Base-by-base conservation (phyloP, 495 filamentous ascomycete genomes). In the Amniculicola lignicola region DNA sequence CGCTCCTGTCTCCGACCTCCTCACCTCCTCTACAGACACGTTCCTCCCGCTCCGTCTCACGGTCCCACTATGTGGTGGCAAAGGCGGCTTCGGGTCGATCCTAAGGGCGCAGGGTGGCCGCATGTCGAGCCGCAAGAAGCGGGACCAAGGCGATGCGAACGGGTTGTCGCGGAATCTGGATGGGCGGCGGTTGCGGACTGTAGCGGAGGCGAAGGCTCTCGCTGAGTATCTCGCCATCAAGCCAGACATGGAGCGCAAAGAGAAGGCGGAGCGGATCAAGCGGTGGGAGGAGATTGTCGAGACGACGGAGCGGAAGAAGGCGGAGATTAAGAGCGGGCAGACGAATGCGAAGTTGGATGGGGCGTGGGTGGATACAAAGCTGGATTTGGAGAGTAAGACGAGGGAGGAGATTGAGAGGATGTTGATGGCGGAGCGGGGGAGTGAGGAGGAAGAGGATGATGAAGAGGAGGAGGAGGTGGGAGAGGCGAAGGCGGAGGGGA, bases 11-110 rank as follows among this genome's bases (percentile, higher is more conserved):
- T 81, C 83, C n/a, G 57, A 72, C 5, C 69, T 79, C 40, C 76
- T 83, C 15, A 71, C 75, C 43, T 62, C 57, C 31, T 51, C 65
- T n/a, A 46, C 76, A 55, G 79, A 82, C 75, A 76, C 75, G 53
- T 82, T 96, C 59, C 78, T 98, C 48, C 82, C 89, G 1, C 79
- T 97, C 9, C 89, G 89, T 39, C 80, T 97, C 22, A 82, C 82
- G 14, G 74, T 82, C 5, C 75, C 86, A 9, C 73, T 96, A 33
- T 84, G 82, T 63, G 93, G 93, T 67, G 93, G 93, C 63, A 98
- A 98, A 67, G 93, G 93, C 68, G 93, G 93, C 51, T 98, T 98
- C 71, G 93, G 93, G 59, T 95, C 90, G 4, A 94, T 97, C 70
- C 84, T 98, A 23, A 89, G 93, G 67, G 93, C 93, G 3, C 93